Base-by-base conservation (phyloP, 2,329 filamentous ascomycete genomes). In the Canariomyces notabilis region DNA sequence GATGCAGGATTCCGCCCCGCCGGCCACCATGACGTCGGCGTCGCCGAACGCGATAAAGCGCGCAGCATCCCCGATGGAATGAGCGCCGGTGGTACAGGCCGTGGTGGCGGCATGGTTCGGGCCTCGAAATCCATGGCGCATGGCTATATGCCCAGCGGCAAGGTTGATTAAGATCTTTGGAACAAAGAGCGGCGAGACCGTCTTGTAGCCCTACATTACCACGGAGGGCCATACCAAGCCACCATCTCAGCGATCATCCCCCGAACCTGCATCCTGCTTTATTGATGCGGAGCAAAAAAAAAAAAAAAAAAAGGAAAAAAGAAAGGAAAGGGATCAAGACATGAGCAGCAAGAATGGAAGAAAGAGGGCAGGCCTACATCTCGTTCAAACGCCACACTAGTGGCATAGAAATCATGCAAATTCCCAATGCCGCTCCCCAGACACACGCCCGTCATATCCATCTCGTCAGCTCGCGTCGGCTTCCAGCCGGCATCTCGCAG, bases 391-490 rank as follows among this genome's bases (percentile, higher is more conserved):
- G 79, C 80, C 40, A 95, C 60, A 46, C 87, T 88, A 2, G 89
- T 94, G 51, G 84, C 76, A 66, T 94, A 96, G 7, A 95, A 82
- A 58, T 95, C 89, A 33, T 95, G 86, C 32, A 98, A 76, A 59
- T 93, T 96, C 14, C 93, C 93, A 58, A 98, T 96, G 2, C 93
- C 93, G 55, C 91, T 97, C 2, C 93, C 93, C 33, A 98, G 75
- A 60, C 91, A 95, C 1, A 98, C 87, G 1, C 93, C 93, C 0
- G 90, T 95, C 44, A 76, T 75, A 60, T 95, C 86, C 19, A 77
- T 75, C 47, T 90, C 79, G 19, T 81, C 75, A 15, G 74, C 71
- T 4, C 62, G 67, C 5, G 69, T 70, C 0, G 84, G 81, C 39
- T 76, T 72, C 88, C 90, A 96, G 2, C 76, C 80, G 1, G 91